Percentiles rank a stretch among this genome's conserved stretches.
These are phyloP conservation scores for Dianthus caryophyllus DNA, from an alignment of 148 eudicot species.

Conservation along the genomic window DNA sequence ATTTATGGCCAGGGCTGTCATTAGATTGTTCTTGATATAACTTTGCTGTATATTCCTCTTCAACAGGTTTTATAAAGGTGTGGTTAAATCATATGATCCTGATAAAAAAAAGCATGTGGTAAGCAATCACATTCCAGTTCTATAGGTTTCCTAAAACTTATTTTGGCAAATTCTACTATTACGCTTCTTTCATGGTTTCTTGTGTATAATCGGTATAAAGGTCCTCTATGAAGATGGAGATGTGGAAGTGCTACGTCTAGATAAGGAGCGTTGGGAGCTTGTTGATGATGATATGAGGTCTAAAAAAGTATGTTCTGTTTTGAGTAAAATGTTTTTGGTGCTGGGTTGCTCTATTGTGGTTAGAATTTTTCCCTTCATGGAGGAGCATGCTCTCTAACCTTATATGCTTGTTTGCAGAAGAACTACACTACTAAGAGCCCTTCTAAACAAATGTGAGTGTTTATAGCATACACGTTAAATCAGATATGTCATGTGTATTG, in stretches of 20 bases:
- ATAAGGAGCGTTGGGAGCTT: conserved; percentile 82
- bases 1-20: background rate
- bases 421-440: conserved; percentile 42
- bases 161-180: background rate
- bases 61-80: conserved; percentile 80
- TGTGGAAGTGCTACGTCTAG: conserved; percentile 77
- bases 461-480: conserved; percentile 11
- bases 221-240: conserved; percentile 82
- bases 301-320: conserved; percentile 38
- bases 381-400: conserved; percentile 24
- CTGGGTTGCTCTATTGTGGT: background rate
- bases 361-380: background rate
- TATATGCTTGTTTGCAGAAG: conserved; percentile 38
- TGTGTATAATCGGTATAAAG: conserved; percentile 28
- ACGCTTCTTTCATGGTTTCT: conserved; percentile 15
- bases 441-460: conserved; percentile 52
- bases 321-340: background rate
- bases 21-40: conserved; percentile 1
- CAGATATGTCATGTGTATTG: background rate
- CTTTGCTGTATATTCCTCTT: background rate
- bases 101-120: conserved; percentile 83
- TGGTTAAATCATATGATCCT: conserved; percentile 82
- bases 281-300: conserved; percentile 41
- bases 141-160: background rate
- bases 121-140: conserved; percentile 24